Evolutionary conservation across 1,284 basidiomycete species (phyloP).

Genomic region (Cutaneotrichosporon daszewskae): DNA sequence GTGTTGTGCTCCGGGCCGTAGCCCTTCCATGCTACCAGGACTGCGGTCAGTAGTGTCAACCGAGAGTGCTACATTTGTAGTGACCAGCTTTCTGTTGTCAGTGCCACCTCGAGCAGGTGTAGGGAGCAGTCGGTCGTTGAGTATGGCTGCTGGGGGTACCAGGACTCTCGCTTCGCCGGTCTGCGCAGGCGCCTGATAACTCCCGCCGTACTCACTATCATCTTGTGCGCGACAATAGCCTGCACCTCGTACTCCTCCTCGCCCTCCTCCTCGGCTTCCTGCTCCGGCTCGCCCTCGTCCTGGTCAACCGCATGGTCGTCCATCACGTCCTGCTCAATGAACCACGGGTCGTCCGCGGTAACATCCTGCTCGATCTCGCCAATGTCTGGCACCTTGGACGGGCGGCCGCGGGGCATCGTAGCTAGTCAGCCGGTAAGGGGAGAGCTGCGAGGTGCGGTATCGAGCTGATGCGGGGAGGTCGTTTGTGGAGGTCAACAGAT

Average conservation of each 20-base stretch:
- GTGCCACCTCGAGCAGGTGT: background rate
- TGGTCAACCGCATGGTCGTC: slow-evolving; percentile 10
- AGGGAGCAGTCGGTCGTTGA: background rate
- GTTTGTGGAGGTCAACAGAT: too few relatives aligned
- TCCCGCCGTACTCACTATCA: slow-evolving; percentile 20
- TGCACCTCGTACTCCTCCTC: slow-evolving; percentile 35
- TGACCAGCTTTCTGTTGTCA: background rate
- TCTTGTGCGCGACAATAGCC: slow-evolving; percentile 20
- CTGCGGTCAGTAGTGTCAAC: slow-evolving; percentile 20
- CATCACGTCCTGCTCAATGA: too few relatives aligned
- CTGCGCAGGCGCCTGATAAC: background rate
- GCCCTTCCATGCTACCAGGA: slow-evolving; percentile 46
- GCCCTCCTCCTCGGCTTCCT: slow-evolving; percentile 22
- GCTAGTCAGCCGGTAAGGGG: too few relatives aligned
- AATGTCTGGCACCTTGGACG: too few relatives aligned
- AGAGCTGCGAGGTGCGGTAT: too few relatives aligned
- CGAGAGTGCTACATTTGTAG: background rate
- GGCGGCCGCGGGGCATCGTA: too few relatives aligned
- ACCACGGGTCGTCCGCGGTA: too few relatives aligned
- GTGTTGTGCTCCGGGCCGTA: slow-evolving; percentile 46
- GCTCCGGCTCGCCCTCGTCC: slow-evolving; percentile 13
- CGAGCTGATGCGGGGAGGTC: too few relatives aligned
- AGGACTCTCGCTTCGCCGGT: background rate
- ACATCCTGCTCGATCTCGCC: too few relatives aligned
- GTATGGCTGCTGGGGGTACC: background rate